Evolutionary conservation across 2,329 filamentous ascomycete species (phyloP), one percentile per base, ranked within the genome.

Genomic region (Diaporthe sp.): DNA sequence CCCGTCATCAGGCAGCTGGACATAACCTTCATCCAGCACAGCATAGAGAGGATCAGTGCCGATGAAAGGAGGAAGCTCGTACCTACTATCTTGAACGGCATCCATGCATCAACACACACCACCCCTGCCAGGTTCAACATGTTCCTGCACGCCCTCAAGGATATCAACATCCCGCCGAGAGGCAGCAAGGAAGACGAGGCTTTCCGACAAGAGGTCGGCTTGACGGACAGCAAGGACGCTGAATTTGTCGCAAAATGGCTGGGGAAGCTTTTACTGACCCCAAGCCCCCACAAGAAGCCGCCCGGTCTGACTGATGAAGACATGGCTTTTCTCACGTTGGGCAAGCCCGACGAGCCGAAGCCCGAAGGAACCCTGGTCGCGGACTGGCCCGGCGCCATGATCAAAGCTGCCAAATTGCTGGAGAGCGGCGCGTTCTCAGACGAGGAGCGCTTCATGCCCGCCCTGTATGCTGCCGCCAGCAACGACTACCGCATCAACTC

Each of bases 391-490:
- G 91, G 94, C 79, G 92, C 92, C 5, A 95, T 96, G 81, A 88
- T 92, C 5, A 90, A 92, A 62, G 91, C 91, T 7, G 88, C 93
- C 7, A 91, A 88, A 31, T 92, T 98, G 73, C 86, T 99, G 28
- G 92, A 94, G 3, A 98, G 95, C 80, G 95, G 95, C 6, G 92
- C 96, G 9, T 98, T 99, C 83, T 92, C 87, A 0, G 95, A 98
- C 77, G 85, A 91, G 0, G 94, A 98, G 81, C 92, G 95, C 44
- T 95, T 98, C 79, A 83, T 98, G 17, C 94, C 96, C 0, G 94
- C 95, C 0, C 85, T 98, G 1, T 95, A 94, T 82, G 95, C 96
- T 7, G 93, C 95, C 37, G 93, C 95, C 0, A 96, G 96, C 83
- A 87, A 92, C 1, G 97, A 98, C 78, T 95, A 93, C 49, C 91